phyloP scores from a whole-genome alignment of 2,329 filamentous ascomycete genomes.

The Neopestalotiopsis sp. region DNA sequence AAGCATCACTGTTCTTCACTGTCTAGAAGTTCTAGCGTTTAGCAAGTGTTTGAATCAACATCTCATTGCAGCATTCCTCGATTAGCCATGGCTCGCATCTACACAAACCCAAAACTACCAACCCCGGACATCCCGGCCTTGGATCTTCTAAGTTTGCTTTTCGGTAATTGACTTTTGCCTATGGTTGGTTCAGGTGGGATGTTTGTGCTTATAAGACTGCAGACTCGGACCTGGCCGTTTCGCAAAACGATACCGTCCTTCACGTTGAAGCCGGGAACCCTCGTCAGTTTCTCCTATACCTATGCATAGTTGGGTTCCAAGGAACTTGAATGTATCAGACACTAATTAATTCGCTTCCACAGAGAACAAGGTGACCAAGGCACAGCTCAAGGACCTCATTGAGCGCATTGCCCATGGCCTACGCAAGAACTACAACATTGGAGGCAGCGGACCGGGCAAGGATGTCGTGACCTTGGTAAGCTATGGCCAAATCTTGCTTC shows the following conservation, averaged over 20 bases:
- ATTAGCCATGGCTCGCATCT: constrained; percentile 24
- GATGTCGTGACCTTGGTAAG: constrained; percentile 63
- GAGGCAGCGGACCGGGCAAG: constrained; percentile 49
- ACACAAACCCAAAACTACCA: constrained; percentile 13
- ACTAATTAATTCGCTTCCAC: constrained; percentile 36
- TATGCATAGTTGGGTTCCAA: neutral
- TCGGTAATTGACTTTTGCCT: constrained; percentile 6
- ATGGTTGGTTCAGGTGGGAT: constrained; percentile 19
- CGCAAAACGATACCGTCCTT: constrained; percentile 46
- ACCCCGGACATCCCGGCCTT: constrained; percentile 14
- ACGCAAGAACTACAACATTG: constrained; percentile 56
- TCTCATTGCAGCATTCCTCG: neutral
- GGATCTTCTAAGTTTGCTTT: constrained; percentile 18
- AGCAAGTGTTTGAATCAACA: neutral
- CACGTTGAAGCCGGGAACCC: constrained; percentile 46
- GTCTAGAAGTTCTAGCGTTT: neutral
- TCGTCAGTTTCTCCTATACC: neutral
- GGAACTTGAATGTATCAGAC: constrained; percentile 8
- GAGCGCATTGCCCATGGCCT: constrained; percentile 52
- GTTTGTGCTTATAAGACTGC: neutral
- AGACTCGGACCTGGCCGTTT: constrained; percentile 23
- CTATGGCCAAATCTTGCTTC: constrained; percentile 59
- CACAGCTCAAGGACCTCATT: constrained; percentile 44
- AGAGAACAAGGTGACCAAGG: constrained; percentile 46
- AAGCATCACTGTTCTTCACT: neutral